A percentile compares a stretch with the other conserved stretches of the same genome.
Evolutionary conservation across 1,139 yeast species (phyloP).

Genomic region (Zygoascus sp.): DNA sequence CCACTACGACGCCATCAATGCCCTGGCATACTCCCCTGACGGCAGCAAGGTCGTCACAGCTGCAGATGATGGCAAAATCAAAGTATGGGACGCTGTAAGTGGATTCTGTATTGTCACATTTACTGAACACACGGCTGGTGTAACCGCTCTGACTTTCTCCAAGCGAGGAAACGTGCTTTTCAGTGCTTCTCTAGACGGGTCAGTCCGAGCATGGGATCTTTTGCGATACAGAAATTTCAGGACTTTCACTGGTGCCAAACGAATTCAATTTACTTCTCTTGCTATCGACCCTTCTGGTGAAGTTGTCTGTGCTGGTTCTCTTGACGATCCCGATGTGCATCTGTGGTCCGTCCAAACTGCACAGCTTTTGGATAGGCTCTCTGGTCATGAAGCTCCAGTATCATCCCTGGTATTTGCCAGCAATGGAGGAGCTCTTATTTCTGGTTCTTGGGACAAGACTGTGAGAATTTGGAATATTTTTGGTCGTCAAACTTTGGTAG

Average conservation of each 20-base stretch:
- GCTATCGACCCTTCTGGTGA: conserved; percentile 99
- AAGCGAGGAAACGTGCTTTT: conserved; percentile 84
- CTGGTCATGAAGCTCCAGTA: conserved; percentile 96
- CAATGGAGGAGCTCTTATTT: conserved; percentile 66
- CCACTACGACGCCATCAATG: conserved; percentile 85
- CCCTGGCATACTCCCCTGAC: conserved; percentile 87
- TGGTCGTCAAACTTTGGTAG: conserved; percentile 74
- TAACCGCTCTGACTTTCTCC: conserved; percentile 83
- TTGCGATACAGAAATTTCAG: conserved; percentile 90
- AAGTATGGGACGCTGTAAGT: conserved; percentile 90
- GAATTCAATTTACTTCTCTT: conserved; percentile 80
- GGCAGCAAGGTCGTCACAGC: conserved; percentile 92
- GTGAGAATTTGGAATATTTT: conserved; percentile 91
- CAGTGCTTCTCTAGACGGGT: conserved; percentile 90
- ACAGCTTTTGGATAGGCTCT: conserved; percentile 75
- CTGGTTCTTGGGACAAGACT: conserved; percentile 96
- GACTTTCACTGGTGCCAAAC: conserved; percentile 84
- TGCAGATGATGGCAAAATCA: conserved; percentile 93
- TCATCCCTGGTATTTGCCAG: conserved; percentile 81
- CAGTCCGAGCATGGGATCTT: conserved; percentile 96
- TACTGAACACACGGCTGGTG: conserved; percentile 84
- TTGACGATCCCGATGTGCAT: conserved; percentile 83
- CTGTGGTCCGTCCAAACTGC: conserved; percentile 98
- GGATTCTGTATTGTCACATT: conserved; percentile 93
- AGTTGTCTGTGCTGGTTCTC: conserved; percentile 91